Conservation (phyloP, 2,329 filamentous ascomycete genomes). For the Verticillium nubilum region DNA sequence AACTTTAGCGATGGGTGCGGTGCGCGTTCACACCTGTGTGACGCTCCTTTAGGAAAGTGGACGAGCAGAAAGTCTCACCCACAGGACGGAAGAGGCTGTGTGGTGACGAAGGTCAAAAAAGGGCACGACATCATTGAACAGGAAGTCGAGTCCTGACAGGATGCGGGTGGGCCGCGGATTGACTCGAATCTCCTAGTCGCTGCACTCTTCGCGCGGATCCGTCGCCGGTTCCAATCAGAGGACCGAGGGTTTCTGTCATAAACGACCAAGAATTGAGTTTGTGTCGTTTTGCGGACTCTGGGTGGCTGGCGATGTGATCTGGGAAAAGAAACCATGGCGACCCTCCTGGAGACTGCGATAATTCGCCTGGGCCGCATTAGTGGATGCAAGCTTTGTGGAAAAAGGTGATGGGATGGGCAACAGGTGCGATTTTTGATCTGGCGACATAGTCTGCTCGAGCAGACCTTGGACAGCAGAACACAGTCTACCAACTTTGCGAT, state of each 20-base stretch:
- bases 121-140: background rate
- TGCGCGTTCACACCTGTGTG: background rate
- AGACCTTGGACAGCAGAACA: no score
- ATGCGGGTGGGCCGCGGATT: background rate
- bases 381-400: background rate
- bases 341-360: background rate
- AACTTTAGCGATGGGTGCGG: background rate
- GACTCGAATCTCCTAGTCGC: background rate
- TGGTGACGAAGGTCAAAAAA: background rate
- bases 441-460: background rate
- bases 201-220: background rate
- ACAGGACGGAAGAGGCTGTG: background rate
- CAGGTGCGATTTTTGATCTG: background rate
- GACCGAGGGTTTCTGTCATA: background rate
- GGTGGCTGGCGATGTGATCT: background rate
- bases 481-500: background rate
- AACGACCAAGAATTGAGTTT: background rate
- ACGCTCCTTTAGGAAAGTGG: background rate
- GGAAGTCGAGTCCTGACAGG: background rate
- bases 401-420: background rate
- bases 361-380: background rate
- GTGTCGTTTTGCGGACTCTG: background rate
- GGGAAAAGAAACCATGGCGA: background rate
- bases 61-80: background rate
- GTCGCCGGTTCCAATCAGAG: background rate